These are phyloP conservation scores for Stramenopiles sp. DNA, from an alignment of 352 stramenopile genomes.

Conservation along the genomic window DNA sequence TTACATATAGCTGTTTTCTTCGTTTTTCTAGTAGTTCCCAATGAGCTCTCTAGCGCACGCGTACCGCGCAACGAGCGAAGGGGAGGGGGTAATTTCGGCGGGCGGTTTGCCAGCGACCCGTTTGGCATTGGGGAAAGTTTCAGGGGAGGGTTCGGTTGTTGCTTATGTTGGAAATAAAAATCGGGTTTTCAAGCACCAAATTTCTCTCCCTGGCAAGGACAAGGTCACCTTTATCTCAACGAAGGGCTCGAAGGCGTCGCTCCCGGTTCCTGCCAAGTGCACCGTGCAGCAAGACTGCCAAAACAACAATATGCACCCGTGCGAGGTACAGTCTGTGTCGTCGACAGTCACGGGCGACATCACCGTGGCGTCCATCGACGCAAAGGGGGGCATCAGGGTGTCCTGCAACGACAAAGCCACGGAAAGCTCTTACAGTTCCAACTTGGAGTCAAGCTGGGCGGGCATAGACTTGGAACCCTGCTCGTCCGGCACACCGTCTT, in stretches of 20 bases:
- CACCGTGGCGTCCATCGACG: not conserved
- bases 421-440: not conserved
- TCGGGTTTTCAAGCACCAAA: not conserved
- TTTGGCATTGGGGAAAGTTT: not conserved
- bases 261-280: too few relatives aligned
- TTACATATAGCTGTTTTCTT: too few relatives aligned
- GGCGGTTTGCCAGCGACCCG: not conserved
- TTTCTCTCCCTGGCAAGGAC: not conserved
- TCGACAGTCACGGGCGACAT: not conserved
- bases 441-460: not conserved
- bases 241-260: constrained; percentile 4
- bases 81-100: not conserved
- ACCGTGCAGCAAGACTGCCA: too few relatives aligned
- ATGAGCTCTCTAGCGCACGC: not conserved
- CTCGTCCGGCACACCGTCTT: not conserved
- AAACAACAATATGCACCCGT: not conserved
- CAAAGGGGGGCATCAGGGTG: not conserved
- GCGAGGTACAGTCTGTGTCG: not conserved
- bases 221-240: not conserved
- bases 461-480: not conserved
- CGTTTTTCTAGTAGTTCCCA: too few relatives aligned
- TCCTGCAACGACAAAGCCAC: not conserved
- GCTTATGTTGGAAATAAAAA: constrained; percentile 2
- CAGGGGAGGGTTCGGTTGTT: not conserved
- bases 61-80: not conserved